A percentile compares a stretch with the other conserved stretches of the same genome.
These are phyloP conservation scores for Globisporangium middletonii DNA, from an alignment of 352 stramenopile genomes.

Conservation along the genomic window DNA sequence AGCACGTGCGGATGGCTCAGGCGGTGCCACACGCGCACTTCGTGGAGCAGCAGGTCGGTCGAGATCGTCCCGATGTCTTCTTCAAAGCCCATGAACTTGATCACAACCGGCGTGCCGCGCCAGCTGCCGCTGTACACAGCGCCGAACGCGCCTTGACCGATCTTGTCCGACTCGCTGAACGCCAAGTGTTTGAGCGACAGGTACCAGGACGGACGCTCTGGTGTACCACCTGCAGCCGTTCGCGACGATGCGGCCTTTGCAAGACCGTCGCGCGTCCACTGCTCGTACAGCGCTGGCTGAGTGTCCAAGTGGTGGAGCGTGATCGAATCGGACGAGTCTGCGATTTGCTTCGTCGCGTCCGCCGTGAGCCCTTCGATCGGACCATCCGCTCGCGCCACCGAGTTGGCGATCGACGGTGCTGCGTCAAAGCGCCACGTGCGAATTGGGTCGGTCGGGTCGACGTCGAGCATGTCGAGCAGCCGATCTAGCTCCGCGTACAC, in stretches of 20 bases:
- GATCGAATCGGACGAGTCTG: not conserved
- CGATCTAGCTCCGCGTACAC: conserved; percentile 7
- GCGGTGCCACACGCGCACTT: conserved; percentile 4
- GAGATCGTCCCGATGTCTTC: conserved; percentile 5
- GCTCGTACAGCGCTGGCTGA: not conserved
- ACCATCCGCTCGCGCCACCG: not conserved
- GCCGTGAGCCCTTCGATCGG: not conserved
- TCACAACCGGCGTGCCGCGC: conserved; percentile 4
- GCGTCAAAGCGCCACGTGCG: not conserved
- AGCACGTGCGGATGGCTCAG: conserved; percentile 4
- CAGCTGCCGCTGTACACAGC: conserved; percentile 7
- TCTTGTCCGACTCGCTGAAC: conserved; percentile 1
- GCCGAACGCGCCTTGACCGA: conserved; percentile 6
- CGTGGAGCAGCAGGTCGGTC: conserved; percentile 3
- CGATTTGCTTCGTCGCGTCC: not conserved
- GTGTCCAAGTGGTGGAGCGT: not conserved
- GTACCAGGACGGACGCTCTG: not conserved
- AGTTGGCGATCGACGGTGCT: not conserved
- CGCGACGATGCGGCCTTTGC: not conserved
- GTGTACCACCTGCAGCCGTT: not conserved
- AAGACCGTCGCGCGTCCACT: not conserved
- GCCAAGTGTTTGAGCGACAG: conserved; percentile 1
- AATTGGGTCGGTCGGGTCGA: not conserved
- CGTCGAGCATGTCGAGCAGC: conserved; percentile 6
- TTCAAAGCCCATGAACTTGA: conserved; percentile 14